Conservation (phyloP, 495 filamentous ascomycete genomes). For the Daldinia vernicosa region DNA sequence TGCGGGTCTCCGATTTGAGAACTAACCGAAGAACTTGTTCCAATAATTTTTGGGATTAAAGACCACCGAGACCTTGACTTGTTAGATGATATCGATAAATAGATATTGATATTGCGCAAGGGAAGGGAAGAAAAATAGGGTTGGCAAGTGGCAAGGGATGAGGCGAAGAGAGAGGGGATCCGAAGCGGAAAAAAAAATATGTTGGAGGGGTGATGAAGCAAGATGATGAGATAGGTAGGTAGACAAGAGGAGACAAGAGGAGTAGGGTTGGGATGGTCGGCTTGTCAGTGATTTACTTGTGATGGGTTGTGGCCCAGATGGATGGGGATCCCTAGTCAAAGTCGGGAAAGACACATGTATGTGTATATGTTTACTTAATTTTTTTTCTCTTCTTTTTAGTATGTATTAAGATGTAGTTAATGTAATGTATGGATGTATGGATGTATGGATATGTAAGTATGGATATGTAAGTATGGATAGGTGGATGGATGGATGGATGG, state of each 20-base stretch:
- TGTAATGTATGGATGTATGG: not conserved
- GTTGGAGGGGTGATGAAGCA: slow-evolving; percentile 43
- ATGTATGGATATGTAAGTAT: not conserved
- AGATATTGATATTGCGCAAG: slow-evolving; percentile 25
- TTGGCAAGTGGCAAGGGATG: slow-evolving; percentile 28
- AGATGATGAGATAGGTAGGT: slow-evolving; percentile 45
- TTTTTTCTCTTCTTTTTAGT: not conserved
- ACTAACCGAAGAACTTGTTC: slow-evolving; percentile 26
- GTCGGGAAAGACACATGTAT: slow-evolving; percentile 30
- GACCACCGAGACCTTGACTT: slow-evolving; percentile 3
- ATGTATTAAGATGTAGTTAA: slow-evolving; percentile 4
- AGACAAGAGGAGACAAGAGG: slow-evolving; percentile 31
- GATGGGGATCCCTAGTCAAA: slow-evolving; percentile 42
- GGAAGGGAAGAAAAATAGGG: not conserved
- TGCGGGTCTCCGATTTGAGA: slow-evolving; percentile 30
- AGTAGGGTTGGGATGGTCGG: slow-evolving; percentile 40
- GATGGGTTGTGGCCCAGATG: slow-evolving; percentile 33
- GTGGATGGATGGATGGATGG: not conserved
- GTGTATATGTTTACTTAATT: not conserved
- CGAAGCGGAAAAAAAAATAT: slow-evolving; percentile 19
- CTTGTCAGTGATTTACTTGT: slow-evolving; percentile 39
- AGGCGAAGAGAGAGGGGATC: slow-evolving; percentile 21
- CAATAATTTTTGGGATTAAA: slow-evolving; percentile 15
- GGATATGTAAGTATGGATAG: not conserved
- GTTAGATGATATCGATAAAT: slow-evolving; percentile 19